Conservation (phyloP, 2,329 filamentous ascomycete genomes). For the Zasmidium angulare region DNA sequence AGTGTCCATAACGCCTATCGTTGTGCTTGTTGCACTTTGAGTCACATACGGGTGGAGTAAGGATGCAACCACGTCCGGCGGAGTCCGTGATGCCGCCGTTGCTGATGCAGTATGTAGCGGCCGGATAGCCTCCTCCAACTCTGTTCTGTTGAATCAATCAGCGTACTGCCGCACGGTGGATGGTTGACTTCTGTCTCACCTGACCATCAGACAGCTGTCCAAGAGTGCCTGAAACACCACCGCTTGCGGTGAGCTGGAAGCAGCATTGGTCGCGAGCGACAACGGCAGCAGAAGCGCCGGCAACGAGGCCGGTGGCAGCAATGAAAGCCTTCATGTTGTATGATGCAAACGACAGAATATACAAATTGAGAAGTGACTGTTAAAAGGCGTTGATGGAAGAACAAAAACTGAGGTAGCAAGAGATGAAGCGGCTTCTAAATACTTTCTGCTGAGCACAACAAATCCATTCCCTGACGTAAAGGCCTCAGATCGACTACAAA, state of each 20-base stretch:
- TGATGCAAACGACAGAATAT: neutral
- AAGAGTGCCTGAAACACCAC: constrained; percentile 8
- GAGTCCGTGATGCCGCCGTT: constrained; percentile 8
- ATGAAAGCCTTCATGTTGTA: constrained; percentile 1
- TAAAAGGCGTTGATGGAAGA: neutral
- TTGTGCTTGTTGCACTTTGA: no score
- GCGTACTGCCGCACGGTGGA: no score
- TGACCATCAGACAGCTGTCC: constrained; percentile 13
- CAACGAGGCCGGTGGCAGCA: constrained; percentile 3
- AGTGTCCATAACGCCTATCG: no score
- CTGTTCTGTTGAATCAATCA: no score
- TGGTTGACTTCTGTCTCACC: no score
- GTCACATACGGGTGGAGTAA: constrained; percentile 7
- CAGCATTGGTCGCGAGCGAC: constrained; percentile 12
- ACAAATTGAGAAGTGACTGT: constrained; percentile 8
- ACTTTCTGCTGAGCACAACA: neutral
- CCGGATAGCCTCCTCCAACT: constrained; percentile 5
- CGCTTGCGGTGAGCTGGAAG: constrained; percentile 15
- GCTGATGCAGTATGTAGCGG: constrained; percentile 11
- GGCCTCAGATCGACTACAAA: neutral
- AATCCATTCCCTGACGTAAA: neutral
- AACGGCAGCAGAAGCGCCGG: constrained; percentile 12
- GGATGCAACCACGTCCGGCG: constrained; percentile 7
- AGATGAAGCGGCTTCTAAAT: neutral
- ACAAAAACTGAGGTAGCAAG: neutral